phyloP scores from a whole-genome alignment of 164 flowering plant genomes.

The Sedum album region DNA sequence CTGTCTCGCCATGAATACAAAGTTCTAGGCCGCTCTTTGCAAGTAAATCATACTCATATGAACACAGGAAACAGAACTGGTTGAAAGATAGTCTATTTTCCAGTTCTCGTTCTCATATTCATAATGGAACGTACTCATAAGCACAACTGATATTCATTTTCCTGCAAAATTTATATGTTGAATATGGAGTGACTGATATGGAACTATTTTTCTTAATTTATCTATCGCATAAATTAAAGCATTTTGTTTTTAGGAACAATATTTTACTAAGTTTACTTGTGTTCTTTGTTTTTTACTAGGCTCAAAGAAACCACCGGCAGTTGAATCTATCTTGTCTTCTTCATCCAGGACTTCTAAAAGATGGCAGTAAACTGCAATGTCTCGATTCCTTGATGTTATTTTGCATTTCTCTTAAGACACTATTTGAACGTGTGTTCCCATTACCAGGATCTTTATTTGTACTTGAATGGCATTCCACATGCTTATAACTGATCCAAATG shows the following conservation, averaged over 20 bases:
- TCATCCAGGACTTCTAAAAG: conserved; percentile 26
- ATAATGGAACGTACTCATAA: too few species aligned
- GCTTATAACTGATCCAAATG: not conserved
- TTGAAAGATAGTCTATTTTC: not conserved
- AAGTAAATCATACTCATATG: not conserved
- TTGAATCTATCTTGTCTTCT: conserved; percentile 29
- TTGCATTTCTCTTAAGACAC: not conserved
- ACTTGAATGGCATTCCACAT: not conserved
- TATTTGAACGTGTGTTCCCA: not conserved
- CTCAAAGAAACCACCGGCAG: conserved; percentile 20
- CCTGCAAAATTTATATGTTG: too few species aligned
- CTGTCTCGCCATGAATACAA: not conserved
- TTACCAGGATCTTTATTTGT: not conserved
- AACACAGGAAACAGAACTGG: not conserved
- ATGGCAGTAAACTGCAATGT: conserved; percentile 18
- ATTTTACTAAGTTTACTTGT: not conserved
- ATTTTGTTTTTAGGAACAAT: not conserved
- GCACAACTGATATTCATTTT: too few species aligned
- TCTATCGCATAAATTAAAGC: too few species aligned
- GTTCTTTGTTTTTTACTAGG: conserved; percentile 22
- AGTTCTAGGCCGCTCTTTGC: not conserved
- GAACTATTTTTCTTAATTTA: too few species aligned
- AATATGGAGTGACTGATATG: too few species aligned
- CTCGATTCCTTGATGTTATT: not conserved
- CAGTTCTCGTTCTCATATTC: too few species aligned